A percentile compares a stretch with the other conserved stretches of the same genome.
These are phyloP conservation scores for Scutellaria minor DNA, from an alignment of 257 asterid genomes.

Conservation along the genomic window DNA sequence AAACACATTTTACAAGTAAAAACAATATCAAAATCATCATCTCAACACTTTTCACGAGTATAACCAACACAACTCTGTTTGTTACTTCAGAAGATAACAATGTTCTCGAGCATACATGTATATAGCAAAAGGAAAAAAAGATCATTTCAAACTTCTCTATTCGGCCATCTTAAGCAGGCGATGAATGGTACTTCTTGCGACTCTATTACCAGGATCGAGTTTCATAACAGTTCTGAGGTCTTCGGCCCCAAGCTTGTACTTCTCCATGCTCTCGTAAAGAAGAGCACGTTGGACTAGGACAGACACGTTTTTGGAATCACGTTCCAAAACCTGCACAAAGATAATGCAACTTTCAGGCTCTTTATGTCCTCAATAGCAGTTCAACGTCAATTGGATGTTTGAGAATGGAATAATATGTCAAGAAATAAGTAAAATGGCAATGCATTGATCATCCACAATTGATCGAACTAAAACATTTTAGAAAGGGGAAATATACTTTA, in stretches of 20 bases:
- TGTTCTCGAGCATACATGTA: background rate
- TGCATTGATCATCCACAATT: background rate
- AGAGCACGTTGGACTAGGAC: constrained; percentile 95
- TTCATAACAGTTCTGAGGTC: constrained; percentile 96
- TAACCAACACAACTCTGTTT: background rate
- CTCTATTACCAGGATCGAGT: constrained; percentile 82
- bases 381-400: constrained; percentile 12
- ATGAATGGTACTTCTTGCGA: constrained; percentile 90
- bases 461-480: background rate
- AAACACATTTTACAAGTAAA: background rate
- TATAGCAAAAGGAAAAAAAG: background rate
- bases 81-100: constrained; percentile 6
- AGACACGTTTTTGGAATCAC: constrained; percentile 58
- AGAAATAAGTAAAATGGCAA: background rate
- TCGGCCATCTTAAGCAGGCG: constrained; percentile 88
- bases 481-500: constrained; percentile 8
- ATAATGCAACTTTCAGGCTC: constrained; percentile 32
- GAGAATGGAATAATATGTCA: background rate
- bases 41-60: background rate
- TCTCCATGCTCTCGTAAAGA: constrained; percentile 95
- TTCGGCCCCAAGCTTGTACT: constrained; percentile 96
- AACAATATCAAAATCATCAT: background rate
- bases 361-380: constrained; percentile 10
- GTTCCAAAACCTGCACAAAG: constrained; percentile 69
- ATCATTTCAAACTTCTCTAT: constrained; percentile 34